These are phyloP conservation scores for Jamesozyma jinghongensis DNA, from an alignment of 805 yeast genomes.

Conservation along the genomic window DNA sequence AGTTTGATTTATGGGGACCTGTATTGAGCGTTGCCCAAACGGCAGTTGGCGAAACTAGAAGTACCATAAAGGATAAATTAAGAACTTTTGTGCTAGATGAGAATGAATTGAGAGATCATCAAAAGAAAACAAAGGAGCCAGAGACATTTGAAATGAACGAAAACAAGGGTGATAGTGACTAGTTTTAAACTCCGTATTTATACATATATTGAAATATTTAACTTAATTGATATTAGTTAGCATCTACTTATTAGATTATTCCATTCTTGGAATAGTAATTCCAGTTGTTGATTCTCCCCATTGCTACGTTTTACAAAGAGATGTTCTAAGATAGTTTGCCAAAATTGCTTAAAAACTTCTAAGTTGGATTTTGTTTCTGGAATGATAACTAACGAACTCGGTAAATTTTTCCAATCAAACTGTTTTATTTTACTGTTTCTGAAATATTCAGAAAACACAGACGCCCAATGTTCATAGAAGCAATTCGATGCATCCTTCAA, in stretches of 20 bases:
- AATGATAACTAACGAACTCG: constrained; percentile 11
- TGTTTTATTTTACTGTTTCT: constrained; percentile 14
- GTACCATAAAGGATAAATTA: constrained; percentile 48
- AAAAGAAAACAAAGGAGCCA: neutral
- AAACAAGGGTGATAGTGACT: neutral
- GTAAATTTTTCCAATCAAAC: constrained; percentile 22
- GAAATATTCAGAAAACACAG: constrained; percentile 50
- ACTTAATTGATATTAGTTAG: neutral
- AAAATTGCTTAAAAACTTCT: constrained; percentile 38
- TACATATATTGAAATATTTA: neutral
- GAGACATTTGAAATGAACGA: neutral
- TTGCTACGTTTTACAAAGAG: constrained; percentile 35
- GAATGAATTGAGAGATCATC: constrained; percentile 12
- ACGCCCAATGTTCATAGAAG: constrained; percentile 41
- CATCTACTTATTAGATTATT: constrained; percentile 5
- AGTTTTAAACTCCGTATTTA: too few relatives aligned
- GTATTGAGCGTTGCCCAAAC: constrained; percentile 50
- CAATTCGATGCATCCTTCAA: constrained; percentile 37
- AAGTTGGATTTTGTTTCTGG: constrained; percentile 31
- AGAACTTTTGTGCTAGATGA: constrained; percentile 53
- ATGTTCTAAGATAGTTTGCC: constrained; percentile 39
- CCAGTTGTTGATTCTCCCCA: constrained; percentile 29
- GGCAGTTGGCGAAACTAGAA: constrained; percentile 47
- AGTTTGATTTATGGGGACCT: constrained; percentile 69
- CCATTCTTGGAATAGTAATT: constrained; percentile 32